Evolutionary conservation across 345 rosid genomes (phyloP).

Genomic region (Stellera chamaejasme): DNA sequence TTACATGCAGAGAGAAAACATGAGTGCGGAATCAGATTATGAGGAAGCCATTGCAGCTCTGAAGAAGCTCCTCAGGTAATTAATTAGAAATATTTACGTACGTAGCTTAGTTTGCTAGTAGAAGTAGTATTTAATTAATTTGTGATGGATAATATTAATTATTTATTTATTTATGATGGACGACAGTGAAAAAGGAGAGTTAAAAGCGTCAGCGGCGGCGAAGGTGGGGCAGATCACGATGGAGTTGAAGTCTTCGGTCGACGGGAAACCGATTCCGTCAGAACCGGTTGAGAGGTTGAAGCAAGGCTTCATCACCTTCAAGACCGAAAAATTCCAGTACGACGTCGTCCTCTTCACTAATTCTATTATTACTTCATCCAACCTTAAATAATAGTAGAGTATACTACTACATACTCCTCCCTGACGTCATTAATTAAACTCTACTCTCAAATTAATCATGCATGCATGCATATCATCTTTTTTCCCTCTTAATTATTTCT

Average conservation of each 20-base stretch:
- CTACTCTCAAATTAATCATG: background rate
- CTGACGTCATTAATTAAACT: no score
- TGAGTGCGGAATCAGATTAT: constrained; percentile 52
- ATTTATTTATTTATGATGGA: background rate
- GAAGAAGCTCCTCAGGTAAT: constrained; percentile 66
- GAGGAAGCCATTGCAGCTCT: constrained; percentile 78
- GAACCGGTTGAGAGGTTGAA: constrained; percentile 47
- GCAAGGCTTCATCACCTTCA: constrained; percentile 72
- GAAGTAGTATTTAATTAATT: background rate
- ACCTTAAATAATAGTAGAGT: no score
- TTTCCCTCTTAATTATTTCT: constrained; percentile 1
- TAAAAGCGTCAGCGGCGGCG: constrained; percentile 66
- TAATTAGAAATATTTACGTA: background rate
- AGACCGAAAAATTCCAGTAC: constrained; percentile 86
- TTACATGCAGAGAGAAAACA: constrained; percentile 40
- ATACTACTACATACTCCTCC: no score
- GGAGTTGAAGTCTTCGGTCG: constrained; percentile 35
- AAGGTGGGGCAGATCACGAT: constrained; percentile 72
- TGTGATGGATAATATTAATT: background rate
- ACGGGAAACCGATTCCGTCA: constrained; percentile 24
- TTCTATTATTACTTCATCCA: background rate
- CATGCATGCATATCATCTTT: constrained; percentile 6
- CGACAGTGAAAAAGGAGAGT: constrained; percentile 66
- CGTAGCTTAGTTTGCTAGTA: background rate
- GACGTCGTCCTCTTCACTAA: background rate